Evolutionary conservation across 352 stramenopile species (phyloP), one percentile per base, ranked within the genome.

Genomic region (Phytophthora capsici): DNA sequence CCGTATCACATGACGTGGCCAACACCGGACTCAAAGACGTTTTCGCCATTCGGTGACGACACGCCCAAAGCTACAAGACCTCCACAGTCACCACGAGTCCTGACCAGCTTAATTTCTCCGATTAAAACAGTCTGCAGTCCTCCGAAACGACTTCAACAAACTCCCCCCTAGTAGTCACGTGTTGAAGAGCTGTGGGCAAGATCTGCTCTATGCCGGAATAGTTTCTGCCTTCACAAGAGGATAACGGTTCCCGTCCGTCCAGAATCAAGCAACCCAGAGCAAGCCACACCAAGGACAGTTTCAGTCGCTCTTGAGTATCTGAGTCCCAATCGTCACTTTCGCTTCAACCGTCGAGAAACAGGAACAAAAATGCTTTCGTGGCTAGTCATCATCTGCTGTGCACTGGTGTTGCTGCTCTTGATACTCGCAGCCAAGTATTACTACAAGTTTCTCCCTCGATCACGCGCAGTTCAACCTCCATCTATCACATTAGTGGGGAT

Each of bases 1-100:
- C 52, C 63, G 12, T 76, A 78, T 45, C 63, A 74, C 63, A 63
- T 68, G 58, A 66, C 66, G 10, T 66, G 61, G 54, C 50, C 59
- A 3, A 74, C 71, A 16, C 63, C 67, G 7, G 48, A 40, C 10
- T 30, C 56, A 8, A 45, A 71, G 14, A 17, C 25, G 1, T 62
- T 54, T 23, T 71, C 63, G n/a, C 57, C 71, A 1, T 66, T 60
- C 22, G 22, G 28, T 34, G 28, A 43, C 14, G 4, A 53, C 3
- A 62, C 50, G 0, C 50, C 56, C 2, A 61, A 46, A 37, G n/a
- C 50, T 23, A 32, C 44, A 49, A 41, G 57, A 47, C 56, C 47
- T 4, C 63, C 67, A 19, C 57, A 37, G 12, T 75, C 68, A 9
- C 68, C 68, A 9, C 32, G 38, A 54, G 53, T 75, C 28, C 65